phyloP scores from a whole-genome alignment of 2,329 filamentous ascomycete species.

The Monosporascus sp. region DNA sequence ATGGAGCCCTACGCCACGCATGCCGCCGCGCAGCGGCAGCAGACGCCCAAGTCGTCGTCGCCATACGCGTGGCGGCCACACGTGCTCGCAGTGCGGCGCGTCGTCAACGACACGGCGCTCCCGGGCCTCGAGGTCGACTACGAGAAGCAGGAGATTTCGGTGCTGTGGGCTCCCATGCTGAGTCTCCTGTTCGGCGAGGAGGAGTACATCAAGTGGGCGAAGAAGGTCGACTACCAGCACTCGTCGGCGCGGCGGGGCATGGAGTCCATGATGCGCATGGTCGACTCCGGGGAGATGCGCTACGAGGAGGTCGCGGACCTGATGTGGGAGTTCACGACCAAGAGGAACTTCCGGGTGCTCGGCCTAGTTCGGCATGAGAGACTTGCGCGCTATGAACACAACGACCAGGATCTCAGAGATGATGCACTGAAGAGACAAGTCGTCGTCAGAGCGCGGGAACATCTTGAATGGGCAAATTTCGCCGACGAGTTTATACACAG shows the following conservation, averaged over 20 bases:
- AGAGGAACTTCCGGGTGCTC: background rate
- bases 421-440: background rate
- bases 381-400: background rate
- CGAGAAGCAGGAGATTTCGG: constrained; percentile 3
- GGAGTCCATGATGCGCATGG: background rate
- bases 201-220: constrained; percentile 10
- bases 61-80: constrained; percentile 3
- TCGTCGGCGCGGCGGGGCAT: background rate
- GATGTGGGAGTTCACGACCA: background rate
- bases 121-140: constrained; percentile 5
- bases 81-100: constrained; percentile 5
- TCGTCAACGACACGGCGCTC: constrained; percentile 11
- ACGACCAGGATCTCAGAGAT: background rate
- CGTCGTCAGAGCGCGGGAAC: background rate
- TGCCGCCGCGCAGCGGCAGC: background rate
- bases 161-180: constrained; percentile 9
- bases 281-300: constrained; percentile 1
- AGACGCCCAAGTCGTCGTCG: background rate
- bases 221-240: constrained; percentile 4
- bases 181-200: constrained; percentile 10
- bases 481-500: background rate
- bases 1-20: constrained; percentile 2
- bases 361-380: background rate
- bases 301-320: constrained; percentile 1
- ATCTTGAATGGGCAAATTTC: background rate